phyloP scores from a whole-genome alignment of 148 eudicot species.

The Chenopodium berlandieri region DNA sequence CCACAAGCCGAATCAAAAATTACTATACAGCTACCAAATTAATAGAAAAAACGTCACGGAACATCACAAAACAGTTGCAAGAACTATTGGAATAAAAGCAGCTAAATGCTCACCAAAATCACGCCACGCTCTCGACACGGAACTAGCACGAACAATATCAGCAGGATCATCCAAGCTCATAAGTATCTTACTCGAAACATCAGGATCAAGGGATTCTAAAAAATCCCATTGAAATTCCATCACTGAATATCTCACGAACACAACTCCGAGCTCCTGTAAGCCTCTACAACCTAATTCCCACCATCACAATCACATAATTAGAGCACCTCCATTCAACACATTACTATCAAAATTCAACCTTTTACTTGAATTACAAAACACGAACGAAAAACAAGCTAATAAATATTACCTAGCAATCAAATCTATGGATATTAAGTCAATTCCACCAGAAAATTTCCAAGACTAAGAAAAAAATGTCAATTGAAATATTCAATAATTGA shows the following conservation, averaged over 20 bases:
- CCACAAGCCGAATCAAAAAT: neutral
- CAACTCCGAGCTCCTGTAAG: neutral
- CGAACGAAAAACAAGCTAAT: neutral
- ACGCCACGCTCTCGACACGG: conserved; percentile 62
- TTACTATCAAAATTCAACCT: neutral
- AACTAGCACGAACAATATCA: conserved; percentile 59
- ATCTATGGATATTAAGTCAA: neutral
- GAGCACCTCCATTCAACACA: neutral
- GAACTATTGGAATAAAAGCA: too few relatives aligned
- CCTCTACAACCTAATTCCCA: conserved; percentile 12
- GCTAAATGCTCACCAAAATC: conserved; percentile 48
- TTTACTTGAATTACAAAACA: neutral
- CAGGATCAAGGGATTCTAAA: conserved; percentile 51
- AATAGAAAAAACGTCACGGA: neutral
- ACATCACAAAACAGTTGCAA: too few relatives aligned
- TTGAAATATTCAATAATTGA: neutral
- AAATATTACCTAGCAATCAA: neutral
- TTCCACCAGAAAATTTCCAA: too few relatives aligned
- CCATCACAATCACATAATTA: conserved; percentile 1
- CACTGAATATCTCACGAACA: conserved; percentile 6
- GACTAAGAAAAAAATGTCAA: neutral
- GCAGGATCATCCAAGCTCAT: conserved; percentile 64
- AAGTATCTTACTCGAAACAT: conserved; percentile 43
- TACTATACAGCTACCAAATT: neutral
- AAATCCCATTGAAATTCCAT: conserved; percentile 36